Evolutionary conservation across 495 filamentous ascomycete species (phyloP).

Genomic region (Aspergillus homomorphus): DNA sequence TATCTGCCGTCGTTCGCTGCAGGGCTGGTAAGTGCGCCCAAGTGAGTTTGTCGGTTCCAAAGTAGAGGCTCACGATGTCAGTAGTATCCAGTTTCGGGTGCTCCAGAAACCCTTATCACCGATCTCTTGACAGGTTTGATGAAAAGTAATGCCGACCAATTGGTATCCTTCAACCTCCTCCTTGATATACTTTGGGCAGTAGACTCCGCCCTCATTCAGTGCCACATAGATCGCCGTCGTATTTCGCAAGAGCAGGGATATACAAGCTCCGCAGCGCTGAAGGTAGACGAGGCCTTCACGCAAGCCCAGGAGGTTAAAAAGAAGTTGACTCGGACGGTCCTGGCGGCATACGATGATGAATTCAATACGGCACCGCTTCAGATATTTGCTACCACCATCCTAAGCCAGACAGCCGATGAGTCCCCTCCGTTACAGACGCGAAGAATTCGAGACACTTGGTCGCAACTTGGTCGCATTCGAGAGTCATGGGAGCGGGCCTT

Average conservation of each 20-base stretch:
- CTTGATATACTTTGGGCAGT: conserved; percentile 25
- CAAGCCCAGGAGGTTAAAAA: conserved; percentile 19
- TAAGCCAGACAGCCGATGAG: conserved; percentile 19
- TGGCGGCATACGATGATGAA: conserved; percentile 26
- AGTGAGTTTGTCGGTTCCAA: not conserved
- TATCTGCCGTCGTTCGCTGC: conserved; percentile 13
- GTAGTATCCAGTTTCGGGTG: conserved; percentile 22
- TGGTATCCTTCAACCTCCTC: conserved; percentile 19
- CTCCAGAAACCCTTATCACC: conserved; percentile 21
- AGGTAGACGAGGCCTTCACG: conserved; percentile 20
- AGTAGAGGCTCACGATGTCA: conserved; percentile 10
- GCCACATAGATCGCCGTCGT: conserved; percentile 27
- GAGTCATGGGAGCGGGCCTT: conserved; percentile 16
- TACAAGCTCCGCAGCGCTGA: conserved; percentile 12
- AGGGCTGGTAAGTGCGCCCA: conserved; percentile 20
- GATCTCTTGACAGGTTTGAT: conserved; percentile 22
- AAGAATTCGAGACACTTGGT: conserved; percentile 23
- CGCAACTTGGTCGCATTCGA: conserved; percentile 14
- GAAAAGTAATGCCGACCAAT: conserved; percentile 16
- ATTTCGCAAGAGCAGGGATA: conserved; percentile 22
- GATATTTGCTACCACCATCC: conserved; percentile 18
- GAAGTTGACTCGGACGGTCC: conserved; percentile 20
- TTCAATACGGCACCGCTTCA: conserved; percentile 21
- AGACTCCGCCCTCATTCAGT: conserved; percentile 26
- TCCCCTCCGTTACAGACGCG: conserved; percentile 21